phyloP scores from a whole-genome alignment of 2,329 filamentous ascomycete species.

The Aspergillus candidus region DNA sequence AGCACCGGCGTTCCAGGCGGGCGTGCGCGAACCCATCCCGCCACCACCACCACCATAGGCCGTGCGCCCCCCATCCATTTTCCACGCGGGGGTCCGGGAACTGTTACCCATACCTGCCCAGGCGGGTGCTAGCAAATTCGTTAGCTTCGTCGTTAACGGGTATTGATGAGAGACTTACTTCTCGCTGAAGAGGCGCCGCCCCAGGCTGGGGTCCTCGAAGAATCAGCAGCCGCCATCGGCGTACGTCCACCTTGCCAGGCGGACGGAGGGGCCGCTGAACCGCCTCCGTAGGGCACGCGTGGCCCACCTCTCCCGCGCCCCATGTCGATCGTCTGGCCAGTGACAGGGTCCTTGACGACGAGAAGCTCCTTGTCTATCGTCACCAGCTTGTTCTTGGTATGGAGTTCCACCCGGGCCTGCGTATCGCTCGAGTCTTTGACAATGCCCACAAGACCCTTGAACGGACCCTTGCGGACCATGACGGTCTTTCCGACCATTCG shows the following conservation, averaged over 20 bases:
- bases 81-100: constrained; percentile 48
- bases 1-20: constrained; percentile 71
- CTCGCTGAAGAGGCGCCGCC: constrained; percentile 50
- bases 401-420: constrained; percentile 82
- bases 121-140: constrained; percentile 31
- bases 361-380: constrained; percentile 75
- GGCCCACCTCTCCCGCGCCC: constrained; percentile 43
- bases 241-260: constrained; percentile 65
- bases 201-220: constrained; percentile 72
- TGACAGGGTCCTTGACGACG: constrained; percentile 74
- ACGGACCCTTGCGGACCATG: constrained; percentile 75
- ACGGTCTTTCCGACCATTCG: constrained; percentile 86
- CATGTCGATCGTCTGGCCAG: constrained; percentile 71
- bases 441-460: constrained; percentile 90
- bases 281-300: constrained; percentile 43
- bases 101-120: constrained; percentile 38
- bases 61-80: constrained; percentile 57
- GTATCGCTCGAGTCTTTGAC: constrained; percentile 90
- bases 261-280: constrained; percentile 39
- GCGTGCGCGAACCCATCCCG: constrained; percentile 56
- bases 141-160: constrained; percentile 16
- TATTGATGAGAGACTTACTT: constrained; percentile 48
- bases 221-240: constrained; percentile 54
- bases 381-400: constrained; percentile 89
- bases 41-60: constrained; percentile 65